Percentiles rank a stretch among this genome's conserved stretches.
Conservation (phyloP, 2,329 filamentous ascomycete species). For the Penicillium sp. region DNA sequence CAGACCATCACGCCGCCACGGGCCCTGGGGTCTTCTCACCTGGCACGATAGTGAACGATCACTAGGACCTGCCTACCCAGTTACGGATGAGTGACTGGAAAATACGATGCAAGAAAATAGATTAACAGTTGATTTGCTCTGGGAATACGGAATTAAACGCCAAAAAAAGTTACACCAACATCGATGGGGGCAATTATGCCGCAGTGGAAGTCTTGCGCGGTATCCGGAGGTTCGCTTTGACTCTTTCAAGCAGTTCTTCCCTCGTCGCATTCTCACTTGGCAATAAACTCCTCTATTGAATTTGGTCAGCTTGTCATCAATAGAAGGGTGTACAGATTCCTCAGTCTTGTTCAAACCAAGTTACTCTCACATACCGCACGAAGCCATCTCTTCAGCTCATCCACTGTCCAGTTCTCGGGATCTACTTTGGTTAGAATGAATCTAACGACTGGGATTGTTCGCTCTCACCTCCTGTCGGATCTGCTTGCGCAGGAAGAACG, state of each 20-base stretch:
- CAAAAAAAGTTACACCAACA: not conserved
- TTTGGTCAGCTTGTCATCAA: slow-evolving; percentile 4
- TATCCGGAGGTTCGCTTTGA: slow-evolving; percentile 63
- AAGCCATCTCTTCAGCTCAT: slow-evolving; percentile 78
- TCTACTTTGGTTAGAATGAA: slow-evolving; percentile 42
- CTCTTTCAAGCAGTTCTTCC: slow-evolving; percentile 63
- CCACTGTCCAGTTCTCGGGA: slow-evolving; percentile 68
- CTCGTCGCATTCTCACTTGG: slow-evolving; percentile 57
- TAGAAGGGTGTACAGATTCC: not conserved
- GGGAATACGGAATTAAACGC: not conserved
- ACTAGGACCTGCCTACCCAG: not conserved
- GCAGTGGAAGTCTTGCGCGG: slow-evolving; percentile 27
- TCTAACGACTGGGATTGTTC: not conserved
- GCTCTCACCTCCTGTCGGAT: slow-evolving; percentile 68
- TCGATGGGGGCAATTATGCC: slow-evolving; percentile 6
- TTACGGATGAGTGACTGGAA: not conserved
- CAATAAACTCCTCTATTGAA: slow-evolving; percentile 58
- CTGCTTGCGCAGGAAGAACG: slow-evolving; percentile 69
- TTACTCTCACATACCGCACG: slow-evolving; percentile 60
- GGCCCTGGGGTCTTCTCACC: not conserved
- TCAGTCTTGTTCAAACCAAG: not conserved
- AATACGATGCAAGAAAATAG: not conserved
- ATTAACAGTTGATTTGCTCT: not conserved
- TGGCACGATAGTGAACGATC: not conserved
- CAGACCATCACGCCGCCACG: not conserved